Conservation (phyloP, 1,139 yeast species). For the Oligophagozyma castellii region DNA sequence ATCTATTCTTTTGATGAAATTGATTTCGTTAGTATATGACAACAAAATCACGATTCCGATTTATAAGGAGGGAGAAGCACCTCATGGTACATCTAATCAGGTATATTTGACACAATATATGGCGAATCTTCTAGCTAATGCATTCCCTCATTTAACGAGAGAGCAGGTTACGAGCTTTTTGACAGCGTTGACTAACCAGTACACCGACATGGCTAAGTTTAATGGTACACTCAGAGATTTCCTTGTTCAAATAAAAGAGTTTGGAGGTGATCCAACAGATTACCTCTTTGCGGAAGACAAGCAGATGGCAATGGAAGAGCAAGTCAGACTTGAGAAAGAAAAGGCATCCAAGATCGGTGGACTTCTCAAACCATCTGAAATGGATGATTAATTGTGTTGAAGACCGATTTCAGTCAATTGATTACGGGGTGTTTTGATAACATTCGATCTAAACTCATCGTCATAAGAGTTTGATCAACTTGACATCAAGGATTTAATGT, state of each 20-base stretch:
- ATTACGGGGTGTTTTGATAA: too few species aligned
- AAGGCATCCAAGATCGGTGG: conserved; percentile 87
- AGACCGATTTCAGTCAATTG: too few species aligned
- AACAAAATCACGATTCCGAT: conserved; percentile 64
- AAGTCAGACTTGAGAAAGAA: conserved; percentile 57
- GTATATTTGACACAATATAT: conserved; percentile 69
- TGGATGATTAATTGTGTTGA: conserved; percentile 54
- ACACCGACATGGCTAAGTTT: conserved; percentile 64
- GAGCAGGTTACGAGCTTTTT: conserved; percentile 76
- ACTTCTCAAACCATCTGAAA: conserved; percentile 86
- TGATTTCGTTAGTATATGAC: conserved; percentile 74
- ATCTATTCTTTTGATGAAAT: conserved; percentile 68
- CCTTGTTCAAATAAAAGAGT: conserved; percentile 88
- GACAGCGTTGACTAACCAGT: conserved; percentile 58
- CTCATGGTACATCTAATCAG: conserved; percentile 72
- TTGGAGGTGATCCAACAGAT: conserved; percentile 86
- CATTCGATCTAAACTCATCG: too few species aligned
- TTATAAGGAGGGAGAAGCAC: conserved; percentile 62
- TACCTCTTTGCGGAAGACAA: conserved; percentile 91
- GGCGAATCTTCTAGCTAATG: conserved; percentile 67
- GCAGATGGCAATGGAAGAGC: conserved; percentile 62
- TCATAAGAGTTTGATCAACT: too few species aligned
- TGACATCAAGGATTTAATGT: too few species aligned
- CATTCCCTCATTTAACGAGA: conserved; percentile 80
- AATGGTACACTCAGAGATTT: conserved; percentile 86